These are phyloP conservation scores for Neurospora sp. DNA, from an alignment of 495 filamentous ascomycete genomes.

Conservation along the genomic window DNA sequence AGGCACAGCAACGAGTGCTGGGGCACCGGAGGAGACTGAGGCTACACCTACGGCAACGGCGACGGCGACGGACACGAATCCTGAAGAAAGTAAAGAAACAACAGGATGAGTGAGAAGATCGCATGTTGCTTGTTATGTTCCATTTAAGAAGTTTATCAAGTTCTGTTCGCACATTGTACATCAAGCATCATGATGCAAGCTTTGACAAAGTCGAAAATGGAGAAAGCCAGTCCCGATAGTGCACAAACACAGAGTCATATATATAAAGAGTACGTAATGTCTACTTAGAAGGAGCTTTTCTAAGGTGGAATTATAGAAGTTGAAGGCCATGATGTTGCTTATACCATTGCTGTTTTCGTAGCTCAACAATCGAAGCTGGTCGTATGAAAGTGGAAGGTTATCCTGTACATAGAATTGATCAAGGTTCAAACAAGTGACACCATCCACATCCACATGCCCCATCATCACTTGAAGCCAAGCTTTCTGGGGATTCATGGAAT, in stretches of 20 bases:
- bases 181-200: neutral
- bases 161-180: neutral
- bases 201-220: neutral
- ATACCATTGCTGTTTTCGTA: neutral
- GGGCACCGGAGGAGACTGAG: neutral
- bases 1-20: neutral
- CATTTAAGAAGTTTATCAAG: neutral
- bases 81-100: neutral
- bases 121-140: neutral
- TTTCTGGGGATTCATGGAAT: neutral
- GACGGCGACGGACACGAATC: neutral
- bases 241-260: neutral
- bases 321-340: neutral
- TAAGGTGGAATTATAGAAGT: neutral
- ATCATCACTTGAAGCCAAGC: neutral
- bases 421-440: neutral
- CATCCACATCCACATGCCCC: neutral
- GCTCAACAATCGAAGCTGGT: neutral
- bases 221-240: neutral
- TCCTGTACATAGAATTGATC: neutral
- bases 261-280: neutral
- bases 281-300: neutral
- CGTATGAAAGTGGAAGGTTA: no score
- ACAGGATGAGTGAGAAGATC: neutral
- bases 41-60: slow-evolving; percentile 10